Conservation (phyloP, 2,329 filamentous ascomycete genomes). For the Dichotomopilus funicola region DNA sequence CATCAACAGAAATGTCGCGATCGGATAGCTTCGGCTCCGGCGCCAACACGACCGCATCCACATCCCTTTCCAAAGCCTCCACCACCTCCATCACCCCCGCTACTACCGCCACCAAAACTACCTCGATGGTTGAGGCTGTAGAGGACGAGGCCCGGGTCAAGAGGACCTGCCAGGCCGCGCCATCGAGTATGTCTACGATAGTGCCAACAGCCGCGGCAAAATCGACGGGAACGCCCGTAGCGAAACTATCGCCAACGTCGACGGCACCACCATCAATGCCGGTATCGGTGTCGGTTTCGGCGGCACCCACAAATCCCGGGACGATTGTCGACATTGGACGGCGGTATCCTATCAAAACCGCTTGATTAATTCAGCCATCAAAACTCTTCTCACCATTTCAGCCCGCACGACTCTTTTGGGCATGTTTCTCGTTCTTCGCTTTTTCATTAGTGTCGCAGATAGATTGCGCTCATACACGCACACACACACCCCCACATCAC, state of each 20-base stretch:
- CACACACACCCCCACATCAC: too few relatives aligned
- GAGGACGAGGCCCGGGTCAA: slow-evolving; percentile 24
- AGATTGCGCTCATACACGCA: too few relatives aligned
- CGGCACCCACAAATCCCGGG: background rate
- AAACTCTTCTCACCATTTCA: too few relatives aligned
- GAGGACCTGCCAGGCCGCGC: slow-evolving; percentile 28
- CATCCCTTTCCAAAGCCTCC: background rate
- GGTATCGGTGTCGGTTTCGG: background rate
- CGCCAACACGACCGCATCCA: slow-evolving; percentile 13
- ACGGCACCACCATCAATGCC: too few relatives aligned
- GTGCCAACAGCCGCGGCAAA: too few relatives aligned
- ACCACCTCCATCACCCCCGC: background rate
- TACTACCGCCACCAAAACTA: background rate
- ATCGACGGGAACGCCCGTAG: too few relatives aligned
- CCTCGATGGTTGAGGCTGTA: background rate
- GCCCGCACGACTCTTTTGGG: too few relatives aligned
- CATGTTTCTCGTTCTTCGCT: too few relatives aligned
- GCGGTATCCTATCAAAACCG: slow-evolving; percentile 33
- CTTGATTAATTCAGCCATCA: slow-evolving; percentile 10
- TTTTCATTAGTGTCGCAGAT: too few relatives aligned
- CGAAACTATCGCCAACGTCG: too few relatives aligned
- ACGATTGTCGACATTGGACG: slow-evolving; percentile 26
- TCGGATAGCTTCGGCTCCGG: slow-evolving; percentile 37
- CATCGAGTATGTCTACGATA: background rate
- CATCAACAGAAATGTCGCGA: slow-evolving; percentile 46